Evolutionary conservation across 1,284 basidiomycete genomes (phyloP).

Genomic region (Coniferiporia sulphurascens): DNA sequence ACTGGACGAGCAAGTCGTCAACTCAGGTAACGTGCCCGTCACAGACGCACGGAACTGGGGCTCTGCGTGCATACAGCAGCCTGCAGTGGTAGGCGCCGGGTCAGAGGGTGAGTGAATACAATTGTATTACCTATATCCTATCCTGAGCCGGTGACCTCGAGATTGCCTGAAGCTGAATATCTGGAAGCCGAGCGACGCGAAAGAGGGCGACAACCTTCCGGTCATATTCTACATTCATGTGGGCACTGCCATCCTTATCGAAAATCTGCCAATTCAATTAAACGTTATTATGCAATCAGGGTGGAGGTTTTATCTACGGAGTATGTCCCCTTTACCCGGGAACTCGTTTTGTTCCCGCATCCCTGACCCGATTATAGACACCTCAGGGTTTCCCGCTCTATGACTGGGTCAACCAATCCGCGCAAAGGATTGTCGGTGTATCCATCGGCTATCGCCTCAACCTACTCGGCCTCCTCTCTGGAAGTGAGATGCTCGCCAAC

Average conservation of each 20-base stretch:
- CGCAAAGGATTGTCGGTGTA: conserved; percentile 47
- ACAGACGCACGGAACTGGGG: conserved; percentile 41
- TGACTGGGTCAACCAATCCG: conserved; percentile 44
- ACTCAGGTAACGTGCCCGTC: conserved; percentile 22
- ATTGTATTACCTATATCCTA: background rate
- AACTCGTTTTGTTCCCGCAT: background rate
- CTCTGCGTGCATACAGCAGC: conserved; percentile 38
- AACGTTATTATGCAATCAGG: conserved; percentile 25
- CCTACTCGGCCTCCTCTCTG: conserved; percentile 49
- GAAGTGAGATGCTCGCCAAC: conserved; percentile 31
- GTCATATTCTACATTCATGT: conserved; percentile 45
- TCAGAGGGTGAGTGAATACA: conserved; percentile 31
- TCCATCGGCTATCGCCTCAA: conserved; percentile 51
- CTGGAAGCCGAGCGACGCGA: conserved; percentile 43
- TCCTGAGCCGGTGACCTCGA: conserved; percentile 5
- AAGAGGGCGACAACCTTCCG: conserved; percentile 38
- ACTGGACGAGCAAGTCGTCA: conserved; percentile 33
- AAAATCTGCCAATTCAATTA: background rate
- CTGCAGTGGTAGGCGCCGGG: conserved; percentile 38
- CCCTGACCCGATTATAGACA: conserved; percentile 24
- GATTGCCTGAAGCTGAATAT: conserved; percentile 53
- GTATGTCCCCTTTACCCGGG: conserved; percentile 22
- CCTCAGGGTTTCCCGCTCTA: conserved; percentile 48
- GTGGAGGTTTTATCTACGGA: conserved; percentile 36
- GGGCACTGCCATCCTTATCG: conserved; percentile 8